Evolutionary conservation across 2,329 filamentous ascomycete genomes (phyloP), one percentile per base, ranked within the genome.

Genomic region (Pseudomassariella vexata): DNA sequence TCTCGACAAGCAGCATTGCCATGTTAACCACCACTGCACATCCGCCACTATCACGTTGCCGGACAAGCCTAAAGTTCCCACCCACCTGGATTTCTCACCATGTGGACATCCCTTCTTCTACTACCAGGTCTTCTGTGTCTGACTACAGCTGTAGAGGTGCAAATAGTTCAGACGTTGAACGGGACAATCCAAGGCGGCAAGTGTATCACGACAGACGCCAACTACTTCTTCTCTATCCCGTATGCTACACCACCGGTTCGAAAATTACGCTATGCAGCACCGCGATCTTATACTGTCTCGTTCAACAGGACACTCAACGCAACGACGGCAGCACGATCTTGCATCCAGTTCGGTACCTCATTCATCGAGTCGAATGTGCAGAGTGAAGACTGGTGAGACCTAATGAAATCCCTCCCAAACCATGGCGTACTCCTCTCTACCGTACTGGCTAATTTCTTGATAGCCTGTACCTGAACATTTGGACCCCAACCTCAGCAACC

Each of bases 381-480:
- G 18, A 40, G 34, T 28, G 44, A 47, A 21, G 35, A 45, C 27
- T 47, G 44, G 41, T 43, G 32, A 32, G 41, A 29, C 11, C 21
- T 11, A 11, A 15, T 32, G 8, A 23, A n/a, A n/a, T n/a, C n/a
- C n/a, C n/a, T n/a, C n/a, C n/a, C n/a, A n/a, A n/a, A n/a, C n/a
- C n/a, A n/a, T n/a, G n/a, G n/a, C n/a, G n/a, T n/a, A n/a, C n/a
- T n/a, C n/a, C n/a, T n/a, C n/a, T n/a, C 9, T 24, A 7, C 9
- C 20, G 5, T 16, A 23, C 14, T 18, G n/a, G 21, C 9, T 7
- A 12, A 8, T 19, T 12, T 20, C 26, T 27, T 3, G 26, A 19
- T 15, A 47, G 42, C 22, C 41, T 47, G n/a, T 46, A 38, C 24
- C 8, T 48, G 6, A 20, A 46, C 16, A 18, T 48, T 15, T 48